Base-by-base conservation (phyloP, 352 stramenopile species). In the Achlya hypogyna region DNA sequence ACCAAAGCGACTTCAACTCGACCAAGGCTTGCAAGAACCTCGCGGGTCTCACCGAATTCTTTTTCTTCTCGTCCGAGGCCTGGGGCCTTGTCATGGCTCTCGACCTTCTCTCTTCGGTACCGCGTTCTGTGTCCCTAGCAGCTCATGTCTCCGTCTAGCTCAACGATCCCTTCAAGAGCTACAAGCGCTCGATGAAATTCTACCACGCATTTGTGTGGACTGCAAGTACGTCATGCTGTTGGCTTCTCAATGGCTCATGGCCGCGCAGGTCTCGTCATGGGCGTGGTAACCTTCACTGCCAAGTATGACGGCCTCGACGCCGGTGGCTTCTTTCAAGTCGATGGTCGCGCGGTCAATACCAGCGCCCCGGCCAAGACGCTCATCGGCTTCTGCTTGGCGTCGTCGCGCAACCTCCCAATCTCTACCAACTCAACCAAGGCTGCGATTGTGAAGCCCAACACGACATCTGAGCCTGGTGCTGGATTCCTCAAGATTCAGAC, bases 21-120 rank as follows among this genome's bases (percentile, higher is more conserved):
- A 71, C 73, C 32, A 42, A 49, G 12, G 72, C 87, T 54, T 95
- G 86, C 65, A 74, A 79, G 34, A 73, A 80, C 45, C 79, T 95
- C 38, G 83, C 86, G 35, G 86, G 86, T 43, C 81, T 91, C 58
- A 95, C 85, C 35, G 86, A 95, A 70, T 95, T 95, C 69, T 93
- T 93, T 72, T 93, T 95, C 64, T 93, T 93, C 71, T 89, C 84
- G 23, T 85, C 80, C 27, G 86, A 95, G 52, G 84, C 84, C 0
- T 95, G 86, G 86, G 82, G 82, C 28, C 82, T 95, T 51, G 83
- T 93, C 62, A 95, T 95, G 86, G 84, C 86, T 5, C 91, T 84
- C 51, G 86, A 95, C 65, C 75, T 95, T 23, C 93, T 91, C 72
- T 92, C 88, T 51, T 95, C 86, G 63, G 78, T 82, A 69, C 34